Evolutionary conservation across 805 yeast genomes (phyloP), one percentile per base, ranked within the genome.

Genomic region (Teunomyces lycoperdinae): DNA sequence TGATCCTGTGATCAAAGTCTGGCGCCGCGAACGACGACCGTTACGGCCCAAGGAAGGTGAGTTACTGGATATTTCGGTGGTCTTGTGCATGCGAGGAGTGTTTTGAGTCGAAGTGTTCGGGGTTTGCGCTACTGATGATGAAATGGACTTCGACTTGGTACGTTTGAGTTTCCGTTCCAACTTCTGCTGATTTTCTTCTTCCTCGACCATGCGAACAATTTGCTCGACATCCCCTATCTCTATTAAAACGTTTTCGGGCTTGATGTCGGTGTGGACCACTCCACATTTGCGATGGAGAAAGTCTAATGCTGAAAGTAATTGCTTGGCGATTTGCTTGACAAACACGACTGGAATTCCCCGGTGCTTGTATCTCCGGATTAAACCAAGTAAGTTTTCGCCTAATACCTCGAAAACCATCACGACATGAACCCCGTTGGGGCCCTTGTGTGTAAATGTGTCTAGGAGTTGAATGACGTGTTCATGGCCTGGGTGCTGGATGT

Each of bases 391-490:
- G 62, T 90, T 92, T 66, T 94, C 99, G 16, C 99, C 99, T 52
- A 94, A 73, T 0, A 94, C 96, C 68, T 94, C 99, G 65, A 94
- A 94, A 1, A 92, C 97, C 98, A 94, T 94, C 49, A 94, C 92
- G 9, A 90, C 85, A 67, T 94, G 99, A 2, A 79, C 76, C 1
- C 99, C 99, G 66, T 94, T 89, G 4, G 89, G 90, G 1, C 99
- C 99, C 36, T 73, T 68, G 61, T 92, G 96, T 47, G 83, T 80
- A 63, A 94, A 94, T 50, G 87, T 81, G 66, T 94, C 98, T 49
- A 89, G 67, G 35, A 94, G 71, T 45, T 83, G 84, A 42, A 94
- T 87, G 20, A 92, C 85, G 65, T 87, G 89, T 33, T 78, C 78
- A 55, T 89, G 88, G 2, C 97, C 97, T 5, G 87, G 87, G 58